These are phyloP conservation scores for Septoria petroselini DNA, from an alignment of 2,329 filamentous ascomycete species.

Conservation along the genomic window DNA sequence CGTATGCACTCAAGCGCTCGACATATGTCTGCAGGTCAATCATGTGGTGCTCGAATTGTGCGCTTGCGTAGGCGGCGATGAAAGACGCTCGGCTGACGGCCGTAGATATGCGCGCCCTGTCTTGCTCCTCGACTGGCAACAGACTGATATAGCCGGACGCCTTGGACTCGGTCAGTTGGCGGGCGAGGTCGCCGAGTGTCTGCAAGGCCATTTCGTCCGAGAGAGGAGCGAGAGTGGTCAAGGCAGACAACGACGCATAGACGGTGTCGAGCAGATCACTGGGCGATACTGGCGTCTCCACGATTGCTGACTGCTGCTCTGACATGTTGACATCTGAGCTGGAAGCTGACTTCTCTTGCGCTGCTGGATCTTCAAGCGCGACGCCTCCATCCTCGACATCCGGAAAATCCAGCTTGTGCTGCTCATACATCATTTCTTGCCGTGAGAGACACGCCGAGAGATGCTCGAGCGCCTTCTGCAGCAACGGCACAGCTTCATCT, in stretches of 20 bases:
- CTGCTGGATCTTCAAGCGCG: constrained; percentile 25
- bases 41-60: constrained; percentile 53
- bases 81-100: constrained; percentile 57
- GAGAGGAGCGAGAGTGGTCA: constrained; percentile 50
- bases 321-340: constrained; percentile 33
- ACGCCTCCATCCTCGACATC: constrained; percentile 37
- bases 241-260: constrained; percentile 56
- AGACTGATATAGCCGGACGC: constrained; percentile 52
- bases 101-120: constrained; percentile 41
- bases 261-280: constrained; percentile 65
- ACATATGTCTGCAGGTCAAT: constrained; percentile 55
- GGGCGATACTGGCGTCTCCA: constrained; percentile 65
- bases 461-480: constrained; percentile 61
- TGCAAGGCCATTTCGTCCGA: constrained; percentile 49
- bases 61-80: constrained; percentile 54
- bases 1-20: constrained; percentile 38
- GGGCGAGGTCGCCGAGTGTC: constrained; percentile 56
- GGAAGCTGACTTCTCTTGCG: constrained; percentile 11
- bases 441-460: constrained; percentile 51
- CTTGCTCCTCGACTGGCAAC: constrained; percentile 32
- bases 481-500: constrained; percentile 50
- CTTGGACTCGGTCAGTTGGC: constrained; percentile 55
- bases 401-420: constrained; percentile 36
- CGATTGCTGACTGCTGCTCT: constrained; percentile 61
- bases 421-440: constrained; percentile 48